Percentiles rank a stretch among this genome's conserved stretches.
Conservation (phyloP, 2,329 filamentous ascomycete genomes). For the Dactylonectria estremocensis region DNA sequence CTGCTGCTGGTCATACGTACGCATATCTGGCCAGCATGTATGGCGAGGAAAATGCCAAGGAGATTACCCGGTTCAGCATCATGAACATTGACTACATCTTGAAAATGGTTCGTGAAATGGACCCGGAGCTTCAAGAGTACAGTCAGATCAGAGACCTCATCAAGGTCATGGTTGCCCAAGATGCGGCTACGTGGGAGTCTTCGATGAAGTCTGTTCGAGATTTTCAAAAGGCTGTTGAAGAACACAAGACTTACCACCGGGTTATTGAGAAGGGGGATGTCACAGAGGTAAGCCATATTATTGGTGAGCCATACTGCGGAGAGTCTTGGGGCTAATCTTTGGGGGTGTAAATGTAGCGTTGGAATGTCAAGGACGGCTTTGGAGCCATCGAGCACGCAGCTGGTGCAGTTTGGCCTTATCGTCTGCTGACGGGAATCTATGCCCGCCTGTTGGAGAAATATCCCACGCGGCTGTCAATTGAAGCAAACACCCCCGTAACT, state of each 20-base stretch:
- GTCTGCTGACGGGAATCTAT: conserved; percentile 61
- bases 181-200: conserved; percentile 35
- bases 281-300: conserved; percentile 32
- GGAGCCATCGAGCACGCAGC: conserved; percentile 59
- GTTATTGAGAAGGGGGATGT: conserved; percentile 39
- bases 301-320: conserved; percentile 3
- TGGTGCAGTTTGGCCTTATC: conserved; percentile 65
- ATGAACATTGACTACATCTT: conserved; percentile 52
- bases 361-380: conserved; percentile 40
- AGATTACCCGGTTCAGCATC: conserved; percentile 59
- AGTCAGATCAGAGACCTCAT: conserved; percentile 39
- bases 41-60: conserved; percentile 55
- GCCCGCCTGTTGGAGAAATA: conserved; percentile 53
- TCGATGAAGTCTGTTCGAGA: conserved; percentile 36
- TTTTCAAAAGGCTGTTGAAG: conserved; percentile 35
- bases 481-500: conserved; percentile 55
- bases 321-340: no score
- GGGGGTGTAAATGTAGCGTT: no score
- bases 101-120: conserved; percentile 37
- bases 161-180: conserved; percentile 42
- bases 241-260: conserved; percentile 34
- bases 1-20: conserved; percentile 57
- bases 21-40: conserved; percentile 47
- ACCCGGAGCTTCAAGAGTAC: conserved; percentile 29
- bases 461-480: conserved; percentile 51